Evolutionary conservation across 352 stramenopile species (phyloP).

Genomic region (Globisporangium recalcitrans): DNA sequence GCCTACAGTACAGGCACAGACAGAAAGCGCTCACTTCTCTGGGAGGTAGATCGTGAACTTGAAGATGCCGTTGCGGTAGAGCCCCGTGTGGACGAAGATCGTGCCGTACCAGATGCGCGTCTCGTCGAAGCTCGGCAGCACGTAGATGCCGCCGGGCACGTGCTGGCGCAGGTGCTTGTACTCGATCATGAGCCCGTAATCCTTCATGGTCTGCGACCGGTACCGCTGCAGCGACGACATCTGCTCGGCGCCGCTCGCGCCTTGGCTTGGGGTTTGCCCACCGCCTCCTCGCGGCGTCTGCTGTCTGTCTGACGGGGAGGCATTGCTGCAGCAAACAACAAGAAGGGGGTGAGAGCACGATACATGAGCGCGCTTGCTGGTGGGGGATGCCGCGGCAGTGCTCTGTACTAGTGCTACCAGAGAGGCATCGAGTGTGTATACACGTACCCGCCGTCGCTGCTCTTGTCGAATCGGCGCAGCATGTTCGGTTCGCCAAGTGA

Average conservation of each 20-base stretch:
- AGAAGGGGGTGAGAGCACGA: not conserved
- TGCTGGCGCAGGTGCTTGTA: constrained; percentile 96
- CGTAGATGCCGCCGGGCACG: constrained; percentile 92
- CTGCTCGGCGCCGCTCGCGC: constrained; percentile 27
- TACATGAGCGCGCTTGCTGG: not conserved
- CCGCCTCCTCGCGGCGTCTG: constrained; percentile 2
- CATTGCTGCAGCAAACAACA: not conserved
- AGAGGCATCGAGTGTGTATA: not conserved
- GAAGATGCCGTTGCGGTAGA: constrained; percentile 96
- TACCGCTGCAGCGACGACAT: constrained; percentile 85
- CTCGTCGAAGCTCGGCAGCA: constrained; percentile 91
- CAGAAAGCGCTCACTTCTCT: constrained; percentile 35
- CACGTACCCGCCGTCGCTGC: constrained; percentile 47
- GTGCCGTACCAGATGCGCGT: constrained; percentile 91
- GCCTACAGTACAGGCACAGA: not conserved
- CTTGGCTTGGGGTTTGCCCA: constrained; percentile 16
- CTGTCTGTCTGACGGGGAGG: not conserved
- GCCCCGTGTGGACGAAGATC: constrained; percentile 94
- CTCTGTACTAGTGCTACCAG: not conserved
- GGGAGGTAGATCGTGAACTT: constrained; percentile 92
- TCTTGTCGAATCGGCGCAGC: constrained; percentile 55
- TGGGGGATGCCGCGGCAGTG: not conserved
- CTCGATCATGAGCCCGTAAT: constrained; percentile 97
- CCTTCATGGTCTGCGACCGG: constrained; percentile 85
- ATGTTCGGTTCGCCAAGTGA: constrained; percentile 22